These are phyloP conservation scores for Alternaria sp. DNA, from an alignment of 2,329 filamentous ascomycete genomes.

Conservation along the genomic window DNA sequence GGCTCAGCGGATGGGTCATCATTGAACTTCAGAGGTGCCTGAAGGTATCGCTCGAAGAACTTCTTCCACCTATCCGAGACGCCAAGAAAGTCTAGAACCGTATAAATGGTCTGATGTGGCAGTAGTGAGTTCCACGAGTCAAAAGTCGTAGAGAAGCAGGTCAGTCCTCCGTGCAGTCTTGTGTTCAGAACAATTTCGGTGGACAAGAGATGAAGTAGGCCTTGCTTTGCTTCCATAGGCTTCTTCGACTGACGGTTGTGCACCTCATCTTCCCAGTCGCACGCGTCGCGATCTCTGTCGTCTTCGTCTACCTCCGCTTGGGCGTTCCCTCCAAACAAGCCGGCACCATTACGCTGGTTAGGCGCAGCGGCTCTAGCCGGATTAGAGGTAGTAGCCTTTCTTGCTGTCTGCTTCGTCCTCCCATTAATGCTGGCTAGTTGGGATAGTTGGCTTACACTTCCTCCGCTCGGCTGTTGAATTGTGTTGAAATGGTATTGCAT, in stretches of 20 bases:
- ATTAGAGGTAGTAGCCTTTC: not conserved
- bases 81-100: constrained; percentile 55
- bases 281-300: not conserved
- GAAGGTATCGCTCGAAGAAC: constrained; percentile 56
- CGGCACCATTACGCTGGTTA: too few species aligned
- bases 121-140: constrained; percentile 45
- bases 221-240: constrained; percentile 41
- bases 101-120: constrained; percentile 54
- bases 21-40: constrained; percentile 55
- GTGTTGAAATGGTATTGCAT: too few species aligned
- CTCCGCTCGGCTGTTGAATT: not conserved
- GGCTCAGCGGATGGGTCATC: constrained; percentile 43
- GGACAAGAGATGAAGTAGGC: constrained; percentile 38
- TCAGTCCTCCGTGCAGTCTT: constrained; percentile 34
- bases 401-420: not conserved
- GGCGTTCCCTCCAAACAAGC: not conserved
- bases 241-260: constrained; percentile 2
- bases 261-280: not conserved
- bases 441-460: not conserved
- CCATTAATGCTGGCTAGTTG: not conserved
- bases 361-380: too few species aligned
- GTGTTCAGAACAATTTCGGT: constrained; percentile 43
- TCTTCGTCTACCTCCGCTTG: not conserved
- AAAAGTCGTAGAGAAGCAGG: constrained; percentile 41
- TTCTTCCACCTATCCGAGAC: constrained; percentile 51